phyloP scores from a whole-genome alignment of 2,329 filamentous ascomycete species.

The Beauveria asiatica region DNA sequence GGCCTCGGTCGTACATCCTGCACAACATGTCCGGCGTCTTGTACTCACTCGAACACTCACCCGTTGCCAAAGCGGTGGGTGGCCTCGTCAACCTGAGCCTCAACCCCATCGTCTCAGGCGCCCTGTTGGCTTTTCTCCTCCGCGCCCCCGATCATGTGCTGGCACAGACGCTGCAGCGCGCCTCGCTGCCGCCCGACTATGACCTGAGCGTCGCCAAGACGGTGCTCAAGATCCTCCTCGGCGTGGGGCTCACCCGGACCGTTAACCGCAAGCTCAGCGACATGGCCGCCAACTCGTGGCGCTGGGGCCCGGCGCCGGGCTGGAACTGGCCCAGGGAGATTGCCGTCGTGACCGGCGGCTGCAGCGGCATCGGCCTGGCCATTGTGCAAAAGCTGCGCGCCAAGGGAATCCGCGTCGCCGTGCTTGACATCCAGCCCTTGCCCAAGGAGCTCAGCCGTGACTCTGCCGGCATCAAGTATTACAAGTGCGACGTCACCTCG shows the following conservation, averaged over 20 bases:
- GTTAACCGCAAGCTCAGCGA: conserved; percentile 14
- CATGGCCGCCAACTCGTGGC: conserved; percentile 13
- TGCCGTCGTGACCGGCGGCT: conserved; percentile 63
- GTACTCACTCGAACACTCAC: conserved; percentile 2
- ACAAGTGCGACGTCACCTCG: conserved; percentile 57
- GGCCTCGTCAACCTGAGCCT: neutral
- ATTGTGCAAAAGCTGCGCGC: conserved; percentile 52
- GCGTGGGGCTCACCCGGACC: conserved; percentile 7
- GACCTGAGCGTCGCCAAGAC: conserved; percentile 5
- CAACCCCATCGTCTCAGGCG: conserved; percentile 4
- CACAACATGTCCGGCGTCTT: conserved; percentile 4
- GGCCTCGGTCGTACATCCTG: neutral
- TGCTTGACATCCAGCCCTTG: conserved; percentile 47
- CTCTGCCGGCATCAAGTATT: conserved; percentile 46
- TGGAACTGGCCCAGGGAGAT: conserved; percentile 26
- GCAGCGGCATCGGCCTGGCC: conserved; percentile 58
- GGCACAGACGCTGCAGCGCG: neutral
- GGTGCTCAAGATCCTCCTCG: conserved; percentile 11
- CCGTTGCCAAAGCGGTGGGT: neutral
- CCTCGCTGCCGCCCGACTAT: conserved; percentile 1
- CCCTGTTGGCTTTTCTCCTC: neutral
- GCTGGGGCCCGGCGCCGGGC: neutral
- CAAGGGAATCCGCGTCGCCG: conserved; percentile 54
- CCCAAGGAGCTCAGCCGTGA: conserved; percentile 11
- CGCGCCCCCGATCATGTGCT: conserved; percentile 1